Evolutionary conservation across 139 green algal genomes (phyloP), one percentile per base, ranked within the genome.

Genomic region (Pleodorina starrii): DNA sequence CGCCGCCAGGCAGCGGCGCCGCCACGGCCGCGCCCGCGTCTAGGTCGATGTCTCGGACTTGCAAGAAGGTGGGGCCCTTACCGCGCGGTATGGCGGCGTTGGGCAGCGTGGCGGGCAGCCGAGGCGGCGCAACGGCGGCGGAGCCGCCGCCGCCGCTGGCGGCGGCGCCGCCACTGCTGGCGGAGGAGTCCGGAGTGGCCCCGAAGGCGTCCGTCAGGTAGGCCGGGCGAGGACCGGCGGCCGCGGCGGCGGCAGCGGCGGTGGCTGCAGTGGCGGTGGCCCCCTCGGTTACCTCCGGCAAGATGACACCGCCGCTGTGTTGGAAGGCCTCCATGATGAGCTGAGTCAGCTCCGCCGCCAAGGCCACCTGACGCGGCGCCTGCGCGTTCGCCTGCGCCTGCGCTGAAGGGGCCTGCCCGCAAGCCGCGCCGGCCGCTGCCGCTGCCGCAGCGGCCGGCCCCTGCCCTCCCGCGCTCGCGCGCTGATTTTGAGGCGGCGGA

Each of bases 321-420:
- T 88, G 82, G 46, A 88, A 88, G 63, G 82, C 82, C 23, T 79
- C 32, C 82, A 88, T 88, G 66, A 88, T 88, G 25, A 88, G 82
- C 44, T 69, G 63, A 4, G 66, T 88, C 44, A 88, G 82, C 66
- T 88, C 82, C 44, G n/a, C n/a, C 0, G 82, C 82, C 44, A 88
- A 27, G 35, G 42, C 72, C 38, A 40, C 1, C 43, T 80, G 72
- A 25, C 54, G 54, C n/a, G n/a, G n/a, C n/a, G n/a, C n/a, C n/a
- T n/a, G n/a, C n/a, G n/a, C n/a, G n/a, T n/a, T n/a, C n/a, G n/a
- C n/a, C 63, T 73, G 29, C 63, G 6, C 9, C 63, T 73, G 9
- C 63, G 57, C 14, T n/a, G 48, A 57, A 21, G 48, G 48, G 48
- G 48, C 11, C 48, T 57, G 48, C 48, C n/a, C n/a, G n/a, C n/a